Conservation (phyloP, 2,329 filamentous ascomycete species). For the Aphanoascus verrucosus region DNA sequence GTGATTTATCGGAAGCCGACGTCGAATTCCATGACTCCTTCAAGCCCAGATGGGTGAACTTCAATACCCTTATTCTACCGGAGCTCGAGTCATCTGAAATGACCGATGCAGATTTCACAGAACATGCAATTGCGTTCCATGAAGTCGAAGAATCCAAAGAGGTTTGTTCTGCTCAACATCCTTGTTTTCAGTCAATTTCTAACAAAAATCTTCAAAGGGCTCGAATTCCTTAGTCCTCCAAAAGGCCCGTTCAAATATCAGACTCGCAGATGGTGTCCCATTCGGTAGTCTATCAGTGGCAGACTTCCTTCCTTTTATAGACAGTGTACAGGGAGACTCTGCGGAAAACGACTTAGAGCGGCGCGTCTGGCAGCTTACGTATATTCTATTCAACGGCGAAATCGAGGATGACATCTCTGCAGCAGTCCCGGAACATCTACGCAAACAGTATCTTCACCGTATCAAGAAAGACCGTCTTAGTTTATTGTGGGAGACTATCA, state of each 20-base stretch:
- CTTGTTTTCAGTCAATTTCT: not conserved
- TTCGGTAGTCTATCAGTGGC: constrained; percentile 33
- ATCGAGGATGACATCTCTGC: constrained; percentile 38
- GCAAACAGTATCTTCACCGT: constrained; percentile 32
- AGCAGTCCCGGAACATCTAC: constrained; percentile 32
- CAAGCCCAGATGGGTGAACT: constrained; percentile 69
- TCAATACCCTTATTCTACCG: constrained; percentile 60
- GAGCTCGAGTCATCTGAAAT: constrained; percentile 11
- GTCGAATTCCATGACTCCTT: constrained; percentile 60
- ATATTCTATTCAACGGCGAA: constrained; percentile 71
- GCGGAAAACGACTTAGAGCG: constrained; percentile 27
- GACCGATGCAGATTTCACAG: not conserved
- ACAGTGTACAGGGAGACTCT: constrained; percentile 22
- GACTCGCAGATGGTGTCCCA: constrained; percentile 49
- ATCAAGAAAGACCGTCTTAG: constrained; percentile 41
- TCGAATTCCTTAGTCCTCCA: constrained; percentile 28
- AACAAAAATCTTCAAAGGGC: constrained; percentile 17
- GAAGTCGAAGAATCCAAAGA: constrained; percentile 9
- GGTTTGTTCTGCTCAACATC: constrained; percentile 6
- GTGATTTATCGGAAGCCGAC: constrained; percentile 52
- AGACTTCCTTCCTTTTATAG: constrained; percentile 27
- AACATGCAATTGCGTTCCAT: constrained; percentile 1
- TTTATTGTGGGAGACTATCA: constrained; percentile 32
- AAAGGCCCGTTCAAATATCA: constrained; percentile 34
- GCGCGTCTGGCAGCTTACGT: constrained; percentile 72